Base-by-base conservation (phyloP, 495 filamentous ascomycete genomes). In the Lasiosphaeriaceae sp. region DNA sequence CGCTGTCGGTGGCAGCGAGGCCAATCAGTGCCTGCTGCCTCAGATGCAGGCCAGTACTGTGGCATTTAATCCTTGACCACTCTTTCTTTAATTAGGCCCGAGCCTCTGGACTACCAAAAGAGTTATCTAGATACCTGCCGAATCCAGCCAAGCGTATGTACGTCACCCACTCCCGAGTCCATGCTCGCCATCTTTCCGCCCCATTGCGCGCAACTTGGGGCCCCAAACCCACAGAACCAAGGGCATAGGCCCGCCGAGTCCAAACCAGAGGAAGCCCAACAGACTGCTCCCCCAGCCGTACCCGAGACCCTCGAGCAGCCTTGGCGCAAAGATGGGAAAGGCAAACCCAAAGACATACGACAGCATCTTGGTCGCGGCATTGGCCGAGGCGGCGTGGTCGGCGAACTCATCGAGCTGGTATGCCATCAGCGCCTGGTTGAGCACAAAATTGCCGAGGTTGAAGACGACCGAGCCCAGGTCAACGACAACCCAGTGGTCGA, bases 351-450 rank as follows among this genome's bases (percentile, higher is more conserved):
- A 52, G 2, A 71, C 35, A 19, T 66, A 59, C 19, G 45, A 56
- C 7, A 64, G 45, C 6, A 66, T 29, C 21, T 58, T 54, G 6
- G 54, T 41, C 6, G 62, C 63, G 1, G 64, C 64, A 24, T 52
- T 55, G 4, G 62, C 63, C 16, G 56, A 62, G 9, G 64, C 66
- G 11, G 50, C 58, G 20, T 61, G 48, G 21, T 65, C 54, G 9
- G 34, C 59, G 22, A 67, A 71, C 21, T 59, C 31, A 17, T 69
- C 64, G 1, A 67, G 50, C 11, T 59, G 73, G 59, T 90, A 91
- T 7, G 86, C 86, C 66, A 88, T 82, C 34, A 87, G 77, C 41
- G 81, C 84, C 68, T 88, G 83, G 60, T 85, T 84, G 11, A 74
- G 72, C 26, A 71, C 75, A 35, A 84, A 72, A 60, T 81, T 77